These are phyloP conservation scores for Colletotrichum truncatum DNA, from an alignment of 2,329 filamentous ascomycete species.

Conservation along the genomic window DNA sequence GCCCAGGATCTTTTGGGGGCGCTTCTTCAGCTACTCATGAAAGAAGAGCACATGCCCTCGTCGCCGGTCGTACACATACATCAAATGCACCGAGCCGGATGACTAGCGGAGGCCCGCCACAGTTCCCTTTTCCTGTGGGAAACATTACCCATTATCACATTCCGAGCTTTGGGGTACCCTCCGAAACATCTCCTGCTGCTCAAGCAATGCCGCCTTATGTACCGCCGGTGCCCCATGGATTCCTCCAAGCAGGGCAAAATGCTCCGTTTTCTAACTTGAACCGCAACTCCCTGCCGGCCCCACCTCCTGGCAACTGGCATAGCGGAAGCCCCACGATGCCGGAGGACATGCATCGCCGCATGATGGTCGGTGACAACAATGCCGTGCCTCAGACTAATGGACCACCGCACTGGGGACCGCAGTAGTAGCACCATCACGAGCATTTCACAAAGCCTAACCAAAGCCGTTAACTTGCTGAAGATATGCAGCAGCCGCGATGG, in stretches of 20 bases:
- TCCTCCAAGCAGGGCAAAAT: neutral
- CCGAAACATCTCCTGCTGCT: neutral
- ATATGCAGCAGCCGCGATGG: neutral
- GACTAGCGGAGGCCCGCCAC: neutral
- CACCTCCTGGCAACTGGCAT: conserved; percentile 7
- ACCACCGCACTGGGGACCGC: neutral
- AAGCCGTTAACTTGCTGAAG: neutral
- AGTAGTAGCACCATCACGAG: neutral
- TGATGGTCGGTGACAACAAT: neutral
- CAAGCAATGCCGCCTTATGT: neutral
- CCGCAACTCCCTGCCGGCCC: conserved; percentile 17
- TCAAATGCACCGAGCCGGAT: neutral
- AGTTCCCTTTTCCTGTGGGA: neutral
- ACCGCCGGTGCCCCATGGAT: neutral
- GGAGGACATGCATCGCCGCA: conserved; percentile 6
- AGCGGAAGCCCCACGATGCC: neutral
- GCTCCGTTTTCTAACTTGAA: neutral
- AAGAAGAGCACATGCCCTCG: conserved; percentile 4
- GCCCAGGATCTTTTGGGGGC: conserved; percentile 3
- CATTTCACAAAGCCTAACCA: neutral
- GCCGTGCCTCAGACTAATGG: neutral
- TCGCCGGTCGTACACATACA: neutral
- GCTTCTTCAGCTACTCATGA: neutral
- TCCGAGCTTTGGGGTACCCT: neutral
- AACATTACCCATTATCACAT: neutral